Evolutionary conservation across 208 protist genomes (phyloP), one percentile per base, ranked within the genome.

Genomic region (Paratrypanosoma confusum): DNA sequence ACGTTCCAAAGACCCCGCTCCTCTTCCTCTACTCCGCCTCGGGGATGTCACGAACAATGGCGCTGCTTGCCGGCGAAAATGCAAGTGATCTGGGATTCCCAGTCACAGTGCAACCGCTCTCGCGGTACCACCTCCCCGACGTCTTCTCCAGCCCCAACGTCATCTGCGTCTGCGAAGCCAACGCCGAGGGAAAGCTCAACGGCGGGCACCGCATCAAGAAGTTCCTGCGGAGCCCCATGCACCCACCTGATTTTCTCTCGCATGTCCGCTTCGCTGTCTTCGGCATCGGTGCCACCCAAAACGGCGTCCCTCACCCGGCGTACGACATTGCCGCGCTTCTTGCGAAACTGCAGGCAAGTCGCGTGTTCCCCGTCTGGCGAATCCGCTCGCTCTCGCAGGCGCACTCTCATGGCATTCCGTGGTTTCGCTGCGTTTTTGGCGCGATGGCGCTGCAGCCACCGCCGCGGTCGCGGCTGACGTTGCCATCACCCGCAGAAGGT

Each of bases 11-110:
- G 37, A 63, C 57, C 0, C 51, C 54, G 2, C 28, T 73, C 8
- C 34, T 50, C 3, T 50, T 79, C 10, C 23, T 73, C 10, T 79
- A 79, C 61, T 56, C 65, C 28, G 70, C 70, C 3, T 10, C 29
- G n/a, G 64, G 65, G 7, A 73, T 79, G 65, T 45, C 70, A 14
- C 69, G 62, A 48, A 66, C 70, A 24, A 59, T 79, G 29, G 70
- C 65, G 5, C 17, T 42, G 18, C 47, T 61, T 31, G 51, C 65
- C n/a, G 39, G 39, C 33, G 40, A 35, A 22, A 34, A 13, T 3
- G 70, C 70, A 7, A 38, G 41, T 18, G 52, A 58, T 14, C 47
- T 65, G 11, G 56, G 65, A n/a, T 72, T 79, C 44, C 56, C 47
- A 4, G 39, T 50, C 3, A 41, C 35, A 3, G 20, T 70, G 7